Evolutionary conservation across 1,139 yeast species (phyloP).

Genomic region (Blastobotrys niveus): DNA sequence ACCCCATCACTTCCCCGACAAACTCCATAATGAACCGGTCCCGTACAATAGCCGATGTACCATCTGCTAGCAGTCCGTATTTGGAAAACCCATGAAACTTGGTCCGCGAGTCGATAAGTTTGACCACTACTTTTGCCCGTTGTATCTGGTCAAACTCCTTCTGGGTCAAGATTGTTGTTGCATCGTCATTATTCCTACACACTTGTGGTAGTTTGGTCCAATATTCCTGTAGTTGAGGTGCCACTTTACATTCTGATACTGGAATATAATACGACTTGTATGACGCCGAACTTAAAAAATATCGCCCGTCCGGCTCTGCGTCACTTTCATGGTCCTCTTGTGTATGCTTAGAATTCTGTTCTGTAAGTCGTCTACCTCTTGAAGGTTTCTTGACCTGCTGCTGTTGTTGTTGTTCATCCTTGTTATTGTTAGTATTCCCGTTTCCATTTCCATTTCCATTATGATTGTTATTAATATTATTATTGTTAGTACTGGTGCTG

Average conservation of each 20-base stretch:
- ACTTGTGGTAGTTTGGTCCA: constrained; percentile 13
- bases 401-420: neutral
- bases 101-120: constrained; percentile 51
- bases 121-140: constrained; percentile 33
- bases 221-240: constrained; percentile 13
- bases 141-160: constrained; percentile 26
- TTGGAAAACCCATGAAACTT: constrained; percentile 70
- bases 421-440: neutral
- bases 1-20: constrained; percentile 67
- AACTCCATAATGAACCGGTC: constrained; percentile 58
- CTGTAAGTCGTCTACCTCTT: constrained; percentile 20
- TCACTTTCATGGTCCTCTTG: constrained; percentile 15
- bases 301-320: constrained; percentile 15
- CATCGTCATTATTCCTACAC: constrained; percentile 17
- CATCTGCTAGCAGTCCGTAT: constrained; percentile 55
- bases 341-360: constrained; percentile 14
- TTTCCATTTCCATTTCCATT: constrained; percentile 10
- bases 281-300: constrained; percentile 15
- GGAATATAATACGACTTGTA: constrained; percentile 27
- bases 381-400: constrained; percentile 1
- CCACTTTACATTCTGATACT: constrained; percentile 13
- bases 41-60: constrained; percentile 40
- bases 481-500: neutral
- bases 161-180: constrained; percentile 20
- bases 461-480: neutral